phyloP scores from a whole-genome alignment of 352 stramenopile genomes.

The Thraustochytrium striatum region DNA sequence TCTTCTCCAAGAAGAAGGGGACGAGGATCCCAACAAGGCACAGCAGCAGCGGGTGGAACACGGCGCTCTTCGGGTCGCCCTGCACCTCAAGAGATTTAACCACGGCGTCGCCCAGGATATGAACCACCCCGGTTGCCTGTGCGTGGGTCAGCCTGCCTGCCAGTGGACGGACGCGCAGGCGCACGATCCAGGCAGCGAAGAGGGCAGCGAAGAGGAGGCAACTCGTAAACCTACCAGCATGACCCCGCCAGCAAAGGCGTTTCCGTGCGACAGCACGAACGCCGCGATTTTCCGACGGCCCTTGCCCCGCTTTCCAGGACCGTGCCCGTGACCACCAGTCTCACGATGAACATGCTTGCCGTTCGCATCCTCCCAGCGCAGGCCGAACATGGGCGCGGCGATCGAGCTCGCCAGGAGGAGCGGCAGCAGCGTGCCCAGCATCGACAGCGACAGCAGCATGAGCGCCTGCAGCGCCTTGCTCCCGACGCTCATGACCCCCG shows the following conservation, averaged over 20 bases:
- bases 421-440: neutral
- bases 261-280: slow-evolving; percentile 8
- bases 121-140: slow-evolving; percentile 15
- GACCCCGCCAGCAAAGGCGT: slow-evolving; percentile 34
- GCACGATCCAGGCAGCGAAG: no score
- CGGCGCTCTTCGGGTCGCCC: neutral
- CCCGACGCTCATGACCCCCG: no score
- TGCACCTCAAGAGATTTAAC: neutral
- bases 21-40: slow-evolving; percentile 35
- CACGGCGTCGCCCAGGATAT: slow-evolving; percentile 33
- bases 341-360: neutral
- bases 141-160: no score
- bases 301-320: neutral
- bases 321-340: neutral
- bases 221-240: no score
- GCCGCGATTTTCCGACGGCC: neutral
- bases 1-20: slow-evolving; percentile 36
- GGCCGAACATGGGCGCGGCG: neutral
- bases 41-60: neutral
- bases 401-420: neutral
- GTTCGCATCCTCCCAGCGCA: neutral
- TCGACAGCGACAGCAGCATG: neutral
- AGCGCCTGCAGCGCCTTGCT: slow-evolving; percentile 27
- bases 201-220: no score
- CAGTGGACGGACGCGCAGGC: no score